A percentile compares a stretch with the other conserved stretches of the same genome.
Evolutionary conservation across 352 stramenopile genomes (phyloP).

Genomic region (Pythium periplocum): DNA sequence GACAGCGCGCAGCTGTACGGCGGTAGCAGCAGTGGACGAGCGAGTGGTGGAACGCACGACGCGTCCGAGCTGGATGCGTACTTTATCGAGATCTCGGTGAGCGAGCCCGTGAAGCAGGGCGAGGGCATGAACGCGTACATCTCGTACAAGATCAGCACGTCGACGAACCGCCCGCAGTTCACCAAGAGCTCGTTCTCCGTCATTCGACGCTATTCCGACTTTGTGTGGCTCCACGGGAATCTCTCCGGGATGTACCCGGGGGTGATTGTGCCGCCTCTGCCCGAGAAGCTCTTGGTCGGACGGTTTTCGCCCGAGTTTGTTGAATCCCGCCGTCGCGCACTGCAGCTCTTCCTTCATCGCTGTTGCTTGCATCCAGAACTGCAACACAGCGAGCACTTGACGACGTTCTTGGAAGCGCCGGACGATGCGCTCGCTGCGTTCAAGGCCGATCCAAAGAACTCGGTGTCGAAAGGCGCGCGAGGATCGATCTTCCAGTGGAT

Average conservation of each 20-base stretch:
- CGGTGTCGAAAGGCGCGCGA: slow-evolving; percentile 32
- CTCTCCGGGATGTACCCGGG: slow-evolving; percentile 84
- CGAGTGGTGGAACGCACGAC: neutral
- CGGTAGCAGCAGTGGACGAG: neutral
- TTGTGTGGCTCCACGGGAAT: slow-evolving; percentile 93
- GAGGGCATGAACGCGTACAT: slow-evolving; percentile 98
- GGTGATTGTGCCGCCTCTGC: slow-evolving; percentile 92
- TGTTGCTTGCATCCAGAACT: slow-evolving; percentile 79
- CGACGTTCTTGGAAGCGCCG: slow-evolving; percentile 75
- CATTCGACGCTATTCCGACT: slow-evolving; percentile 93
- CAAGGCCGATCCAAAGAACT: slow-evolving; percentile 61
- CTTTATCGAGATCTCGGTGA: slow-evolving; percentile 84
- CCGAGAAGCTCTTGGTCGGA: slow-evolving; percentile 94
- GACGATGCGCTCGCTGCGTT: slow-evolving; percentile 69
- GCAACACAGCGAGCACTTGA: slow-evolving; percentile 80
- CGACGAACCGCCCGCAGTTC: slow-evolving; percentile 75
- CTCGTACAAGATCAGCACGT: slow-evolving; percentile 92
- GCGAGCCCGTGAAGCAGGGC: slow-evolving; percentile 94
- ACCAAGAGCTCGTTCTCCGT: slow-evolving; percentile 87
- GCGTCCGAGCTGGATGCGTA: slow-evolving; percentile 14
- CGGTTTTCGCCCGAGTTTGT: slow-evolving; percentile 93
- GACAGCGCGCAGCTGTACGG: neutral
- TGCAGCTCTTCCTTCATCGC: slow-evolving; percentile 79
- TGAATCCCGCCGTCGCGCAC: slow-evolving; percentile 66
- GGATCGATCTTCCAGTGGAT: slow-evolving; percentile 83